Base-by-base conservation (phyloP, 2,329 filamentous ascomycete genomes). In the Domatiomyces catenatus region DNA sequence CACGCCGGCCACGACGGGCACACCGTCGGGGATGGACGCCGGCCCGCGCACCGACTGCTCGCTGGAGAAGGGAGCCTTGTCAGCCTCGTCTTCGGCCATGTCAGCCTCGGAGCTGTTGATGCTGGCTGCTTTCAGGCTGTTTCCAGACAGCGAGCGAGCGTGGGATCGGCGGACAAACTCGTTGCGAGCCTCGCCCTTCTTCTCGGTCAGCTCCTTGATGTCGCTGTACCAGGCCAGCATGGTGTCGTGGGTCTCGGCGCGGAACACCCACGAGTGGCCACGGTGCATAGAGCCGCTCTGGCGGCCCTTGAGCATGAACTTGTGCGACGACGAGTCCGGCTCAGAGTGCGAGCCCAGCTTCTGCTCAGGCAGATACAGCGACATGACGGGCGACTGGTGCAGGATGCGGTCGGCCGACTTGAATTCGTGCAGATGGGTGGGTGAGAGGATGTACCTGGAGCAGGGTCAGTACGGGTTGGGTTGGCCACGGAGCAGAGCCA, bases 201-300 rank as follows among this genome's bases (percentile, higher is more conserved):
- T 89, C 65, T 94, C 88, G 4, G 86, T 95, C 55, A 98, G 72
- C 43, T 77, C 80, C 66, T 90, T 88, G 65, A 98, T 90, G 61
- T 94, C 90, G 49, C 92, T 84, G 65, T 88, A 96, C 81, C 92
- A 98, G 45, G 88, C 87, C 72, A 94, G 81, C 90, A 96, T 95
- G 12, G 89, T 95, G 59, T 96, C 90, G 66, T 94, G 74, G 1
- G 76, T 76, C 62, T 83, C 79, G 19, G 79, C 79, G 49, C 79
- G 73, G 69, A 83, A 82, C 8, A 82, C 77, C 79, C 79, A 83
- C 42, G 77, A 77, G 62, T 82, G 79, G 32, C 79, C 79, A 55
- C 89, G 85, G 67, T 96, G 92, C 80, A 96, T 86, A 3, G 84
- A 74, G 48, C 92, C 90, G 3, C 88, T 92, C 68, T 96, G 90